Evolutionary conservation across 2,329 filamentous ascomycete species (phyloP).

Genomic region (Coniochaeta pulveracea): DNA sequence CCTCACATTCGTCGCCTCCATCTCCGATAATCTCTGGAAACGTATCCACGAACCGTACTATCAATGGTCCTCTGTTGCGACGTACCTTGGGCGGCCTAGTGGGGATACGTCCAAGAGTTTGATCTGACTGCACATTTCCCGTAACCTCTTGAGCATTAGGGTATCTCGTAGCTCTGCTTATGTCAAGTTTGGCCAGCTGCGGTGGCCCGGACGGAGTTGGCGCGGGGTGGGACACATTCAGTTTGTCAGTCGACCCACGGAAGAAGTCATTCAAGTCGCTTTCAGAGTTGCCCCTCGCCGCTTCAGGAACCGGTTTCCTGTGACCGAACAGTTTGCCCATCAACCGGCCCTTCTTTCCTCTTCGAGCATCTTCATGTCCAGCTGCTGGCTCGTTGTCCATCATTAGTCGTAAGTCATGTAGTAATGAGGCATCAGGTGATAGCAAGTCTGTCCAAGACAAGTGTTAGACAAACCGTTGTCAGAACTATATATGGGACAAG

Average conservation of each 20-base stretch:
- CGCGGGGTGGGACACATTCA: slow-evolving; percentile 38
- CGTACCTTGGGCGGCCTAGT: slow-evolving; percentile 29
- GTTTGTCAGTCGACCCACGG: slow-evolving; percentile 40
- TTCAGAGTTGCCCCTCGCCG: slow-evolving; percentile 25
- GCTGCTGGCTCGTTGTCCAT: slow-evolving; percentile 35
- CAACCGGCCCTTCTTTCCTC: slow-evolving; percentile 39
- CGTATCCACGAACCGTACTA: slow-evolving; percentile 62
- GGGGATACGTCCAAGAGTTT: too few relatives aligned
- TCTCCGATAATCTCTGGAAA: slow-evolving; percentile 77
- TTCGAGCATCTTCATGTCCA: slow-evolving; percentile 26
- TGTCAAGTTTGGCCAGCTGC: slow-evolving; percentile 40
- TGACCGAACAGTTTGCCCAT: slow-evolving; percentile 52
- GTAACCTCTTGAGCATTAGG: slow-evolving; percentile 43
- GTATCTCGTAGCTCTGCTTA: slow-evolving; percentile 40
- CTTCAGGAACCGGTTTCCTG: slow-evolving; percentile 23
- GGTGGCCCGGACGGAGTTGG: slow-evolving; percentile 23
- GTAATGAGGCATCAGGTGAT: too few relatives aligned
- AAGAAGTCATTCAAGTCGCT: slow-evolving; percentile 49
- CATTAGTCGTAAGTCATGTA: too few relatives aligned
- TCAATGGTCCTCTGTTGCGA: slow-evolving; percentile 52
- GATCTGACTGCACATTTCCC: too few relatives aligned
- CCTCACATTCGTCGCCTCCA: slow-evolving; percentile 77
- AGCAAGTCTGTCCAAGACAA: too few relatives aligned
- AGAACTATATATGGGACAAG: too few relatives aligned
- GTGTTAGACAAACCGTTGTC: too few relatives aligned